phyloP scores from a whole-genome alignment of 768 basidiomycete species.

The Trametopsis cervina region DNA sequence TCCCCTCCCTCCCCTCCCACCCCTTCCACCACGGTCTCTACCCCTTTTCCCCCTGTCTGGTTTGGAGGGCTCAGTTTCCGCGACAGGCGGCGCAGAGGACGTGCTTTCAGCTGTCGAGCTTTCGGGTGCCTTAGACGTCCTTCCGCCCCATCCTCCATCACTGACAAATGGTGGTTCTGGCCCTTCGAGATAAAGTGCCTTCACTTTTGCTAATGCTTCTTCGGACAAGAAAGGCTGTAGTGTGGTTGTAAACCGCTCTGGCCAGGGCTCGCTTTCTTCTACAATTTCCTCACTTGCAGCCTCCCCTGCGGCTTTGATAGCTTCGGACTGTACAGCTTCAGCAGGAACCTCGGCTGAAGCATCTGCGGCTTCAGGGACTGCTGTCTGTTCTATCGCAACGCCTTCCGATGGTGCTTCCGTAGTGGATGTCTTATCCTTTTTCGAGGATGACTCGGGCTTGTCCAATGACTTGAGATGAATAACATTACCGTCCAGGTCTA shows the following conservation, averaged over 20 bases:
- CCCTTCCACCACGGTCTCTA: slow-evolving; percentile 39
- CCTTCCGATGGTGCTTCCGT: slow-evolving; percentile 8
- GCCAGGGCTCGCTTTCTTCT: slow-evolving; percentile 49
- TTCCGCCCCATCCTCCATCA: slow-evolving; percentile 70
- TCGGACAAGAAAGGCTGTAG: slow-evolving; percentile 61
- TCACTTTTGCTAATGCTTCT: slow-evolving; percentile 53
- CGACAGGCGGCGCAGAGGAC: slow-evolving; percentile 10
- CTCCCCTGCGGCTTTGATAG: slow-evolving; percentile 10
- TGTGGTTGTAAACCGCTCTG: slow-evolving; percentile 45
- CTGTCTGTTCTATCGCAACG: slow-evolving; percentile 13
- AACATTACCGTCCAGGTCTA: slow-evolving; percentile 73
- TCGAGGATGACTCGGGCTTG: slow-evolving; percentile 53
- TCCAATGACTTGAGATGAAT: slow-evolving; percentile 75
- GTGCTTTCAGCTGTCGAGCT: slow-evolving; percentile 15
- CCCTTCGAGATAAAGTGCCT: slow-evolving; percentile 74
- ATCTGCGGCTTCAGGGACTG: background rate
- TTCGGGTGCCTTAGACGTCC: slow-evolving; percentile 30
- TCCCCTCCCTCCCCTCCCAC: slow-evolving; percentile 36
- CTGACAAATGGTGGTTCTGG: slow-evolving; percentile 67
- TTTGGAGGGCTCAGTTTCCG: slow-evolving; percentile 17
- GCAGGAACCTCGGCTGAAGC: background rate
- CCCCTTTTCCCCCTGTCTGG: slow-evolving; percentile 34
- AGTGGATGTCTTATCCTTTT: slow-evolving; percentile 26
- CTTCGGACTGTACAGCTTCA: background rate
- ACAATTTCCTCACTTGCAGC: slow-evolving; percentile 7